A percentile compares a stretch with the other conserved stretches of the same genome.
These are phyloP conservation scores for Penicillium sp. DNA, from an alignment of 2,329 filamentous ascomycete genomes.

Conservation along the genomic window DNA sequence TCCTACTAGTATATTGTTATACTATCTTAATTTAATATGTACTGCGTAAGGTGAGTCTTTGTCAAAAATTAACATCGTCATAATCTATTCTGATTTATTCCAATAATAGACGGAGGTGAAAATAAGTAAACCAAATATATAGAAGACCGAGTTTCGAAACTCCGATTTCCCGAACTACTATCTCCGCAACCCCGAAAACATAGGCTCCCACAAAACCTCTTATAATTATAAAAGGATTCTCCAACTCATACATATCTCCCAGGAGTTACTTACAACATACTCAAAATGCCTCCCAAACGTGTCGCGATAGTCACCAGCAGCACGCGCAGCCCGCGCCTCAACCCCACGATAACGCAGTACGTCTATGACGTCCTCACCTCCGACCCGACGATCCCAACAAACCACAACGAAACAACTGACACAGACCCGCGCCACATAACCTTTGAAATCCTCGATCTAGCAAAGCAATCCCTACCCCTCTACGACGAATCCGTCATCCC, in stretches of 20 bases:
- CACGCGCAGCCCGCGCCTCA: slow-evolving; percentile 37
- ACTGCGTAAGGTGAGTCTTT: background rate
- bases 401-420: slow-evolving; percentile 8
- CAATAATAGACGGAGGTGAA: background rate
- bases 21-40: background rate
- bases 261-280: background rate
- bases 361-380: slow-evolving; percentile 30
- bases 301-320: slow-evolving; percentile 41
- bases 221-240: background rate
- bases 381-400: slow-evolving; percentile 20
- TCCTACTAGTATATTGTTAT: too few relatives aligned
- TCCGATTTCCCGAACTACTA: background rate
- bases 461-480: slow-evolving; percentile 36
- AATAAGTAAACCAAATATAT: background rate
- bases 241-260: background rate
- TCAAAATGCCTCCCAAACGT: slow-evolving; percentile 22
- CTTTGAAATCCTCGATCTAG: slow-evolving; percentile 35
- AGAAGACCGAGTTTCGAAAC: background rate
- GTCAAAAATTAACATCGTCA: background rate
- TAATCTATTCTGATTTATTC: background rate
- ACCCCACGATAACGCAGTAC: slow-evolving; percentile 36
- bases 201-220: background rate
- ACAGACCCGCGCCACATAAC: slow-evolving; percentile 22
- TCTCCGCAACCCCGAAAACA: background rate
- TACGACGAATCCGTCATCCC: slow-evolving; percentile 44